Evolutionary conservation across 1,139 yeast species (phyloP), one percentile per base, ranked within the genome.

Genomic region (Spathaspora sp.): DNA sequence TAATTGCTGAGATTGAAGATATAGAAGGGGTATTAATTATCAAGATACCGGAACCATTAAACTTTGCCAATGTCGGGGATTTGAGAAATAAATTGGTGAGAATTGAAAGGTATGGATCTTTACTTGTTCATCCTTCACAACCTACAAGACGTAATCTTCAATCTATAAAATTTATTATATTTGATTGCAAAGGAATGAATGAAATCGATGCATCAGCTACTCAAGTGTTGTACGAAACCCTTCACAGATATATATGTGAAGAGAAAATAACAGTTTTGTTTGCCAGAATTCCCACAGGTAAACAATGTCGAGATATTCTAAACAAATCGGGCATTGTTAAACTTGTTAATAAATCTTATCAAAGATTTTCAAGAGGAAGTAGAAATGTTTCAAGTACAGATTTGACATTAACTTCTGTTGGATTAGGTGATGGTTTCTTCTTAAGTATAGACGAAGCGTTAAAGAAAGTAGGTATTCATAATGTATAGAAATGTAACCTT

Each of bases 41-140:
- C 29, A 88, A 85, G 56, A 82, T 93, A 37, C 95, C 97, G 0
- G 98, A 91, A 59, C 97, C 97, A 1, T 70, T 91, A 49, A 89
- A 95, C 1, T 93, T 93, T 63, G 89, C 96, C 36, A 93, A 93
- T 61, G 82, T 95, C 10, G 87, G 85, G 46, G 97, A 91, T 60
- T 71, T 93, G 53, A 82, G 87, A 50, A 74, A 84, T 42, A 72
- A 97, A 25, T 70, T 93, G 44, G 76, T 81, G 44, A 70, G 97
- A 45, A 75, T 93, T 23, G 98, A 93, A 59, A 68, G 82, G 55
- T 90, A 88, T 57, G 97, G 98, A 0, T 86, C 97, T 0, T 76
- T 88, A 27, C 79, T 76, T 43, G 84, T 84, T 2, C 97, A 91
- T 58, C 97, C 98, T 0, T 64, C 70, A 1, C 73, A 67, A 43